Conservation (phyloP, 805 yeast species). For the Candida nemodendra region DNA sequence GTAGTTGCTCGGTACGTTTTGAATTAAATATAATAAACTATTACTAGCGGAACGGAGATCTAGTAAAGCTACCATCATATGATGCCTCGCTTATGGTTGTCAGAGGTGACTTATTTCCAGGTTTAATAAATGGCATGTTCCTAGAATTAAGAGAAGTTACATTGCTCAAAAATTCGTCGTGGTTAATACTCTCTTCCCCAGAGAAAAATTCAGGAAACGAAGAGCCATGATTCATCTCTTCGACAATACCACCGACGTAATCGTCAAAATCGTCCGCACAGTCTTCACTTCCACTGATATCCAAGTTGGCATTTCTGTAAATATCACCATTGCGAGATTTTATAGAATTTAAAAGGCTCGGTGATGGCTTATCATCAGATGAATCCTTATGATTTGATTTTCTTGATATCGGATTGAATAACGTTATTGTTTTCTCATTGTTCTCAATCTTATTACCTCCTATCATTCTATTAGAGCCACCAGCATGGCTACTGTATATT, state of each 20-base stretch:
- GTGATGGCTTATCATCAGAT: conserved; percentile 3
- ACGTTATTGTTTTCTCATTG: conserved; percentile 31
- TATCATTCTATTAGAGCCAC: not conserved
- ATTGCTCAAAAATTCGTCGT: conserved; percentile 7
- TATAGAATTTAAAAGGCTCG: conserved; percentile 2
- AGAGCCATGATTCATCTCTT: conserved; percentile 6
- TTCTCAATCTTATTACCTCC: conserved; percentile 20
- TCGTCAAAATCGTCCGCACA: conserved; percentile 11
- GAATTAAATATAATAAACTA: no score
- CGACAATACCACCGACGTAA: conserved; percentile 4
- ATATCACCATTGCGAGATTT: not conserved
- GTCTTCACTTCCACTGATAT: conserved; percentile 19
- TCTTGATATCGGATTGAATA: conserved; percentile 24
- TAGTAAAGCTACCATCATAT: conserved; percentile 18
- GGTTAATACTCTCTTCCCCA: conserved; percentile 3
- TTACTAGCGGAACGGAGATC: no score
- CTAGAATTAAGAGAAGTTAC: conserved; percentile 20
- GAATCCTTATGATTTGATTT: not conserved
- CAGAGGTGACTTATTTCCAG: conserved; percentile 23
- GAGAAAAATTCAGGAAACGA: conserved; percentile 2
- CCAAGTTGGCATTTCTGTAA: conserved; percentile 13
- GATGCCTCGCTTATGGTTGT: conserved; percentile 33
- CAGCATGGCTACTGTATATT: not conserved
- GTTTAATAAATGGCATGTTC: conserved; percentile 9
- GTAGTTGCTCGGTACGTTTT: no score